Evolutionary conservation across 768 basidiomycete species (phyloP).

Genomic region (Butyriboletus loyo): DNA sequence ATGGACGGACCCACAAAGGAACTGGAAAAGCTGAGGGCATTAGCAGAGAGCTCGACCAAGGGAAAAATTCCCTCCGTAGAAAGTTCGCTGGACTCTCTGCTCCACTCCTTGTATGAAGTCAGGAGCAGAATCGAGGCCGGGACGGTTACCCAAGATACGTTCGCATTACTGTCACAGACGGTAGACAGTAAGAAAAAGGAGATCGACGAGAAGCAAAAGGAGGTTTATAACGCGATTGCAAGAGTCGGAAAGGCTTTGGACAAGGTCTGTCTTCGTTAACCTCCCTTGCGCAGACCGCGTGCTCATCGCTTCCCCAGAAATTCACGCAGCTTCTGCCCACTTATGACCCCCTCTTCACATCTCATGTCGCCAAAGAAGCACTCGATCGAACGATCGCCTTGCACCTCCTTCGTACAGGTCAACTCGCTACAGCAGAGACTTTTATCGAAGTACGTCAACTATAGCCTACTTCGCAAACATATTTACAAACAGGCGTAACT

Average conservation of each 20-base stretch:
- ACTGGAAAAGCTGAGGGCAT: conserved; percentile 69
- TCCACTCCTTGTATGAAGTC: conserved; percentile 53
- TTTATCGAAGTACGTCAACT: conserved; percentile 60
- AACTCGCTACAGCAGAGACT: conserved; percentile 71
- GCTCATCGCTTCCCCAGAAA: conserved; percentile 42
- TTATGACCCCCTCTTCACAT: conserved; percentile 65
- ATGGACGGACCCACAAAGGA: conserved; percentile 82
- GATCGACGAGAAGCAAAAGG: conserved; percentile 85
- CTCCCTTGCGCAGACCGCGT: background rate
- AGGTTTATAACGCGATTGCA: conserved; percentile 73
- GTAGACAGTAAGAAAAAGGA: conserved; percentile 78
- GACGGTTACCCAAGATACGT: conserved; percentile 45
- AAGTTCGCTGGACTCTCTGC: conserved; percentile 62
- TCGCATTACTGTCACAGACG: conserved; percentile 50
- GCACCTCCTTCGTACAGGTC: conserved; percentile 79
- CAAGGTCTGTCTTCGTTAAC: conserved; percentile 56
- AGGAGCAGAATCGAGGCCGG: conserved; percentile 52
- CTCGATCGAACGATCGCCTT: conserved; percentile 69
- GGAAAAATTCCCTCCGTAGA: conserved; percentile 53
- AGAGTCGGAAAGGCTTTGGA: conserved; percentile 85
- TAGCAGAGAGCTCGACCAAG: conserved; percentile 46
- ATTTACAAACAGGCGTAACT: background rate
- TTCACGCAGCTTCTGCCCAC: conserved; percentile 59
- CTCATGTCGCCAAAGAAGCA: conserved; percentile 53
- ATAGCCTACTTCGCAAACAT: conserved; percentile 1